These are phyloP conservation scores for Aspergillus piperis DNA, from an alignment of 2,329 filamentous ascomycete genomes.

Conservation along the genomic window DNA sequence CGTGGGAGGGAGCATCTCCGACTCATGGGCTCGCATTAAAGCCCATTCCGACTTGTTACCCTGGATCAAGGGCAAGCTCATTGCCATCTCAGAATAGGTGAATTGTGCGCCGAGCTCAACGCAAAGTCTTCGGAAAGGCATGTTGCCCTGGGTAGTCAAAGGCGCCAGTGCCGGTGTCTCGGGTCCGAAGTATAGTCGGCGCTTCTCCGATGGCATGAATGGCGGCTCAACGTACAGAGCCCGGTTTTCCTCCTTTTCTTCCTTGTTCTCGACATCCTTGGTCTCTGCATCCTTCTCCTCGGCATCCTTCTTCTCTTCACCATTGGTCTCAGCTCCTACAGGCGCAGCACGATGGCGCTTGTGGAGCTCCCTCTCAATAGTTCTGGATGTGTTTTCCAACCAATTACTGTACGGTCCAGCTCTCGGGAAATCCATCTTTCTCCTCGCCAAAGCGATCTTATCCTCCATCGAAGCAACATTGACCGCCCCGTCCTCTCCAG, in stretches of 20 bases:
- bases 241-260: constrained; percentile 65
- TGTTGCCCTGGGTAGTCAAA: constrained; percentile 92
- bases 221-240: constrained; percentile 84
- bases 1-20: constrained; percentile 72
- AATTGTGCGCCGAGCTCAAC: constrained; percentile 85
- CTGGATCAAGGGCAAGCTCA: constrained; percentile 85
- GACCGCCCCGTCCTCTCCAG: constrained; percentile 63
- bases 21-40: constrained; percentile 86
- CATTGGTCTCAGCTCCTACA: constrained; percentile 29
- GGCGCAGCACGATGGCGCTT: constrained; percentile 44
- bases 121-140: constrained; percentile 90
- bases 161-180: constrained; percentile 94
- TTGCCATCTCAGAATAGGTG: constrained; percentile 98
- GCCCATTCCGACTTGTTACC: constrained; percentile 93
- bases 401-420: constrained; percentile 76
- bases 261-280: constrained; percentile 44
- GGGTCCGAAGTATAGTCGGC: constrained; percentile 86
- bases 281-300: constrained; percentile 33
- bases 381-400: constrained; percentile 66
- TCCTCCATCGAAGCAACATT: constrained; percentile 71
- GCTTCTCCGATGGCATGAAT: constrained; percentile 88
- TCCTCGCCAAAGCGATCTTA: constrained; percentile 75
- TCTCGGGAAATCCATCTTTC: constrained; percentile 68
- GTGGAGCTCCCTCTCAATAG: constrained; percentile 52
- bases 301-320: constrained; percentile 35